Evolutionary conservation across 2,329 filamentous ascomycete genomes (phyloP), one percentile per base, ranked within the genome.

Genomic region (Monosporascus sp.): DNA sequence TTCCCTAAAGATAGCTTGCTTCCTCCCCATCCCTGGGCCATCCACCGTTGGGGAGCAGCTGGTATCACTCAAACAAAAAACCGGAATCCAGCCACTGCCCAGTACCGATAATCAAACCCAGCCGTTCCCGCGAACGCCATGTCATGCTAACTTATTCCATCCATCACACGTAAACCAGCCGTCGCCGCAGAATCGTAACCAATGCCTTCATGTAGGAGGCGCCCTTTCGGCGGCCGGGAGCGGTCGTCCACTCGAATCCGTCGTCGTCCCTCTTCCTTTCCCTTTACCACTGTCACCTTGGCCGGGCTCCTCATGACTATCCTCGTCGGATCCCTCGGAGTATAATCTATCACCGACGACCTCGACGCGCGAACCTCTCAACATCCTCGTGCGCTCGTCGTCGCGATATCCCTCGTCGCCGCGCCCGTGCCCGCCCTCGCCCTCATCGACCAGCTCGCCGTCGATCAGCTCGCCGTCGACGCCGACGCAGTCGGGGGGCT

Each of bases 401-500:
- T 57, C 60, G 38, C 61, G 34, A 6, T 58, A 46, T 2, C 71
- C 68, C 46, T 72, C 66, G 24, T 73, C 67, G 18, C 78, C 74
- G 53, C 81, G 75, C 49, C 80, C 77, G 20, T 22, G n/a, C n/a
- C 25, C 14, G 5, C 14, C 42, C 49, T 75, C 71, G 55, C 78
- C 76, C 11, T 70, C 67, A 31, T 70, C 69, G 50, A 14, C 9
- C 27, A 14, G 27, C 27, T 31, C 27, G 3, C 78, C 78, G 38
- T 84, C 81, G 51, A 90, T 69, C 54, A 89, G 74, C 64, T 84
- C 85, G 54, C 86, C 88, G 55, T 90, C 86, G 36, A 82, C 84
- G 17, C 81, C 85, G 54, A 89, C 86, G 64, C 83, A 86, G 61
- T 91, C 89, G 2, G 89, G 89, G 48, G 89, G 85, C 46, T 86